These are phyloP conservation scores for Mycena olivaceomarginata DNA, from an alignment of 768 basidiomycete genomes.

Conservation along the genomic window DNA sequence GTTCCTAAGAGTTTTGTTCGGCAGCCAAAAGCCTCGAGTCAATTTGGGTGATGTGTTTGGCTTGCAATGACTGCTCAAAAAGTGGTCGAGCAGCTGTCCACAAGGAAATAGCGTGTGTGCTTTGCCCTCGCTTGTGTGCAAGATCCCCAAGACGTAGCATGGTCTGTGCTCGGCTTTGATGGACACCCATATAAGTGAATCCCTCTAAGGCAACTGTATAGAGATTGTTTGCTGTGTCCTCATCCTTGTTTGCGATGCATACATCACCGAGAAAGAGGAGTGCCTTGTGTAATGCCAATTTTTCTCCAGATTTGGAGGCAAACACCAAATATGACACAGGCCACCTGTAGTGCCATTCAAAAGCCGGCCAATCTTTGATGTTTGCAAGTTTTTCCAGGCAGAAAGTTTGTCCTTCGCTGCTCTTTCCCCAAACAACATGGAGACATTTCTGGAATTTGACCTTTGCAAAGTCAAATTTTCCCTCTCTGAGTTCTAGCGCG, in stretches of 20 bases:
- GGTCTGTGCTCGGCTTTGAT: neutral
- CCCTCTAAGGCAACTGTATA: neutral
- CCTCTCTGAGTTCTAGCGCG: neutral
- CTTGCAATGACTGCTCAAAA: neutral
- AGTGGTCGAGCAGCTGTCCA: neutral
- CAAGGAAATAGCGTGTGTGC: neutral
- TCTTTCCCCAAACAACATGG: neutral
- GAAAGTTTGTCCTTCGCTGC: neutral
- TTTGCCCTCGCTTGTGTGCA: neutral
- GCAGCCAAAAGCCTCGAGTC: neutral
- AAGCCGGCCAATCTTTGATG: neutral
- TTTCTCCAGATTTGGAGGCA: neutral
- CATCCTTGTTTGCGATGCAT: neutral
- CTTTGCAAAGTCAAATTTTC: neutral
- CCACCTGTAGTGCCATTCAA: neutral
- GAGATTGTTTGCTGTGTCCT: neutral
- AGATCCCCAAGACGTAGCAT: conserved; percentile 3
- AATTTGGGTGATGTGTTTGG: neutral
- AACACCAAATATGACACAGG: neutral
- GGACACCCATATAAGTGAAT: neutral
- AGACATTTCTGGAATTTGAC: neutral
- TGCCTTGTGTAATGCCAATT: neutral
- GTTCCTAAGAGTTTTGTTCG: too few relatives aligned
- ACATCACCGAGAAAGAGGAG: neutral
- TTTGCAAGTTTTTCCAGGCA: neutral